Evolutionary conservation across 1,284 basidiomycete species (phyloP), one percentile per base, ranked within the genome.

Genomic region (Amylostereum chailletii): DNA sequence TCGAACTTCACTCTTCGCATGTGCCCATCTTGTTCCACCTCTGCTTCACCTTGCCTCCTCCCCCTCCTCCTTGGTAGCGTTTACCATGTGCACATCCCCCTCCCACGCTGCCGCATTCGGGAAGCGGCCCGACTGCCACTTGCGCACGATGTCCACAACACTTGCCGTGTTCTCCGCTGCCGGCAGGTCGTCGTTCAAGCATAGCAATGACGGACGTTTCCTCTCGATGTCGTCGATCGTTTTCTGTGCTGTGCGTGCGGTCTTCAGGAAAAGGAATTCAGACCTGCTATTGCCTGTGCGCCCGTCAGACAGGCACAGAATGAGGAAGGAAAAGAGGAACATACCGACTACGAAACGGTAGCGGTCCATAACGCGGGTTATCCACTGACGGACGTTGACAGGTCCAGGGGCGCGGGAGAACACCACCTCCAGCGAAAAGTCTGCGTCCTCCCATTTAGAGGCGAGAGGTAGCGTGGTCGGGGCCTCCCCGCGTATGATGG

Each of bases 401-500:
- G 50, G 51, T 30, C 61, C 32, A 50, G 63, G 19, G 56, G 65
- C 27, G 5, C 29, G 39, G 55, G 51, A 55, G 54, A 76, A 57
- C 38, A 72, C 69, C 39, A 55, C 62, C 7, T 58, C 51, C 7
- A 76, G 62, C 0, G 70, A 64, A 50, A 75, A 76, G 49, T 71
- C 64, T 37, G 65, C 69, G 6, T 68, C 65, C 31, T 58, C 54
- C 58, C 59, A 64, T 33, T 56, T 49, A 5, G 66, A 55, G 2
- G 64, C 68, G 7, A 75, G 61, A 7, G 75, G 73, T 0, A 76
- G 62, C 56, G 71, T 69, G 0, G 67, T 66, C 5, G 61, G 59
- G 1, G 58, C 55, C 1, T 46, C 43, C 42, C 53, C 56, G 9
- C 55, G 51, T 8, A 55, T 48, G 5, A 51, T 41, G 31, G 51